phyloP scores from a whole-genome alignment of 176 grass and related monocot species.

The Ensete ventricosum region DNA sequence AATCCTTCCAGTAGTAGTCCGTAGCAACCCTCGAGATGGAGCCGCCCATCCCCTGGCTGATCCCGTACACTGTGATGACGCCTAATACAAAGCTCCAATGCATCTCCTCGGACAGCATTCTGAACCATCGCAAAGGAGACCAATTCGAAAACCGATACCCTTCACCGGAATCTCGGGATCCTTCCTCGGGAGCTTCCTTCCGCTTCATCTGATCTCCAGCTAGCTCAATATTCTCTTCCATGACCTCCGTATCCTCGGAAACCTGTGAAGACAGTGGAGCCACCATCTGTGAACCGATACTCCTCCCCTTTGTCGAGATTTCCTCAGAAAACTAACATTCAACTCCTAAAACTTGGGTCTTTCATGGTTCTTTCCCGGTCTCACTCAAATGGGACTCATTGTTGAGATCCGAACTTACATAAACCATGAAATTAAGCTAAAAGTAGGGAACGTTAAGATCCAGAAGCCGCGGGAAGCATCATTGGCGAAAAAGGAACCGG shows the following conservation, averaged over 20 bases:
- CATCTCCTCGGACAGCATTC: conserved; percentile 41
- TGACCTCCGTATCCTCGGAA: not conserved
- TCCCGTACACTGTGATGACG: conserved; percentile 58
- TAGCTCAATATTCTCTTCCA: conserved; percentile 4
- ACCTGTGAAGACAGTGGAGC: conserved; percentile 5
- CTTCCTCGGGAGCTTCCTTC: not conserved
- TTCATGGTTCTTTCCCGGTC: not conserved
- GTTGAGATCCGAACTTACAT: not conserved
- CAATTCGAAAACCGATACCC: not conserved
- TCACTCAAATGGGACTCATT: not conserved
- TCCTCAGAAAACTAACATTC: not conserved
- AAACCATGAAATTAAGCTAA: not conserved
- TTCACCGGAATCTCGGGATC: not conserved
- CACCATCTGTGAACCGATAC: not conserved
- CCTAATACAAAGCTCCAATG: conserved; percentile 84
- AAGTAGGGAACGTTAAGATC: not conserved
- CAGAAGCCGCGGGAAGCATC: not conserved
- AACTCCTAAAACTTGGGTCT: not conserved
- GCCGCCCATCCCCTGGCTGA: conserved; percentile 67
- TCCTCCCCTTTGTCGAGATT: not conserved
- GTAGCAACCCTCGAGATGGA: conserved; percentile 50
- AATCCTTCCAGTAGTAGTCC: conserved; percentile 90
- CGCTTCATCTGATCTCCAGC: not conserved
- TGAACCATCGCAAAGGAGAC: conserved; percentile 39
- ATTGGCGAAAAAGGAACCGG: not conserved